Base-by-base conservation (phyloP, 1,139 yeast species). In the Hyphopichia wangnamkhiaoensis region DNA sequence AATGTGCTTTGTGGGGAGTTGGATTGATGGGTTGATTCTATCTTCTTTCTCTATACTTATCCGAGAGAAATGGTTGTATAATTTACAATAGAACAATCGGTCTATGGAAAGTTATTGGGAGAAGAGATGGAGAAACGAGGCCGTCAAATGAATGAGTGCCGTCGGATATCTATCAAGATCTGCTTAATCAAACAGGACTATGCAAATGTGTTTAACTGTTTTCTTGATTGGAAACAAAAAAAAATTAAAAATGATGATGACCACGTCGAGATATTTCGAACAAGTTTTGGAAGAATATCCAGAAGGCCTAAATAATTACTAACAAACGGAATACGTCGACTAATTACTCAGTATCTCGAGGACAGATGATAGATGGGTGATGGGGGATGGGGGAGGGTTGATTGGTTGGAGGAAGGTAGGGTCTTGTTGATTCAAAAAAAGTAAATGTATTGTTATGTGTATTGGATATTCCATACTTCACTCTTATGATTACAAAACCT, bases 101-200 rank as follows among this genome's bases (percentile, higher is more conserved):
- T n/a, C 17, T 5, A 15, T 28, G 17, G 10, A 16, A 15, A n/a
- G 13, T 28, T 16, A 12, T 12, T 28, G 16, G n/a, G 15, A n/a
- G n/a, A 3, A 10, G 15, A n/a, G n/a, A 3, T 5, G 4, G 10
- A 12, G 5, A 17, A 5, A 5, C 19, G 26, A 32, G 19, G 34
- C 34, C 15, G 34, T 32, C 34, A 32, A 32, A 32, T 32, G 21
- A 32, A 32, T 32, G 34, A 32, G 19, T 32, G 25, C 34, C 19
- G n/a, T 24, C 20, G 12, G 15, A 16, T 5, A 15, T 28, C 20
- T 17, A 16, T 17, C 4, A 28, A 7, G 5, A 17, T 12, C 13
- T 7, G 14, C 8, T 15, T 4, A 14, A 21, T 10, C n/a, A n/a
- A n/a, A n/a, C n/a, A 24, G 27, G 15, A n/a, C 28, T 28, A 28